Conservation (phyloP, 805 yeast species). For the Schizosaccharomyces lindneri region DNA sequence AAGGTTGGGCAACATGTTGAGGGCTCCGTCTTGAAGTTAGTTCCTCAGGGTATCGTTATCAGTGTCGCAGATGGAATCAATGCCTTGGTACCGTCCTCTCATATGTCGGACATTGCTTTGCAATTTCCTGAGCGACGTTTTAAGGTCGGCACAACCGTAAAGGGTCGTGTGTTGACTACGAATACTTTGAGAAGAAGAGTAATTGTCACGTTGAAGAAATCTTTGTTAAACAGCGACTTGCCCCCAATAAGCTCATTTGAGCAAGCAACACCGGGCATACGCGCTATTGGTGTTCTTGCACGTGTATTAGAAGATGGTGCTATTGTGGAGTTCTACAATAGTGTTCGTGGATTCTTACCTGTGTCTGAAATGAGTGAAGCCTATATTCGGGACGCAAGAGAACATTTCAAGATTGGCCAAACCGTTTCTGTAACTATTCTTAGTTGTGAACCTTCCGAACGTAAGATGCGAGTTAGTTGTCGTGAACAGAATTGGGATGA, state of each 20-base stretch:
- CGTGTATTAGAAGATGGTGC: slow-evolving; percentile 55
- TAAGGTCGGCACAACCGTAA: slow-evolving; percentile 60
- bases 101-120: slow-evolving; percentile 63
- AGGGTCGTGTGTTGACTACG: slow-evolving; percentile 40
- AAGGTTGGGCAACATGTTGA: slow-evolving; percentile 44
- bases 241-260: slow-evolving; percentile 20
- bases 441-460: slow-evolving; percentile 26
- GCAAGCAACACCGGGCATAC: slow-evolving; percentile 24
- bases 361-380: slow-evolving; percentile 75
- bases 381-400: slow-evolving; percentile 49
- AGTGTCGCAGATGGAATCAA: slow-evolving; percentile 37
- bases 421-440: slow-evolving; percentile 45
- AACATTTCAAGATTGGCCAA: slow-evolving; percentile 62
- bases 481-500: slow-evolving; percentile 20
- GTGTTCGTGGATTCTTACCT: slow-evolving; percentile 58
- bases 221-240: slow-evolving; percentile 31
- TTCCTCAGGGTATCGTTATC: slow-evolving; percentile 45
- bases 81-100: slow-evolving; percentile 49
- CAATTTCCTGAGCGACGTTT: slow-evolving; percentile 81
- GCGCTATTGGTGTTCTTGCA: slow-evolving; percentile 50
- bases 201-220: slow-evolving; percentile 53
- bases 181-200: slow-evolving; percentile 24
- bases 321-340: slow-evolving; percentile 59
- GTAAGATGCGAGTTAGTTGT: slow-evolving; percentile 47
- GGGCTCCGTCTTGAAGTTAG: slow-evolving; percentile 27